Evolutionary conservation across 2,329 filamentous ascomycete species (phyloP), one percentile per base, ranked within the genome.

Genomic region (Sporothrix euskadiensis): DNA sequence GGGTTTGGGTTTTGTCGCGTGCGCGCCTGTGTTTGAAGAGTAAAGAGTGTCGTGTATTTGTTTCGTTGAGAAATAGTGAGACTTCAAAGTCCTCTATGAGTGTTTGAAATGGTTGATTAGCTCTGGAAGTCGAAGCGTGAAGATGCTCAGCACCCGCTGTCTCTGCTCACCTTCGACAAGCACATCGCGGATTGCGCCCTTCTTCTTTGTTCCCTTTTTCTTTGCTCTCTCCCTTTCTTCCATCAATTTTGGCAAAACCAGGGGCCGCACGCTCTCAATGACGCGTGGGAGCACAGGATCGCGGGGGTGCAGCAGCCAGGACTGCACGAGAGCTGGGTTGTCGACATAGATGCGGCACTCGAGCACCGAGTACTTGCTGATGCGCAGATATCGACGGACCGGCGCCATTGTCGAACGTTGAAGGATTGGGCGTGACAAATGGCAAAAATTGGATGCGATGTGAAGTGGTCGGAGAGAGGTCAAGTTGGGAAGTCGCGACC

Each of bases 291-390:
- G 88, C 19, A 95, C 88, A 3, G 92, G 90, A 77, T 94, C 86
- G 76, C 90, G 89, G 49, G 92, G 87, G 78, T 92, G 91, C 76
- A 97, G 88, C 22, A 99, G 88, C 90, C 97, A 98, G 79, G 91
- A 90, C 76, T 93, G 89, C 32, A 90, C 89, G 75, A 97, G 89
- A 14, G 91, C 89, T 0, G 96, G 96, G 78, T 95, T 94, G 76
- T 98, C 95, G 65, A 98, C 89, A 82, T 98, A 98, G 77, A 99
- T 96, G 76, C 94, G 94, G 76, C 93, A 94, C 86, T 99, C 96
- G n/a, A 99, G 88, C 44, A 98, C 94, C 4, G 95, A 97, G 81
- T 94, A 93, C 80, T 95, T 94, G 72, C 92, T 95, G 78, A 98
- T 97, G 71, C 95, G 90, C 72, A 98, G 87, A 81, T 98, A 98